Evolutionary conservation across 2,329 filamentous ascomycete genomes (phyloP), one percentile per base, ranked within the genome.

Genomic region (Colletotrichum eremochloae): DNA sequence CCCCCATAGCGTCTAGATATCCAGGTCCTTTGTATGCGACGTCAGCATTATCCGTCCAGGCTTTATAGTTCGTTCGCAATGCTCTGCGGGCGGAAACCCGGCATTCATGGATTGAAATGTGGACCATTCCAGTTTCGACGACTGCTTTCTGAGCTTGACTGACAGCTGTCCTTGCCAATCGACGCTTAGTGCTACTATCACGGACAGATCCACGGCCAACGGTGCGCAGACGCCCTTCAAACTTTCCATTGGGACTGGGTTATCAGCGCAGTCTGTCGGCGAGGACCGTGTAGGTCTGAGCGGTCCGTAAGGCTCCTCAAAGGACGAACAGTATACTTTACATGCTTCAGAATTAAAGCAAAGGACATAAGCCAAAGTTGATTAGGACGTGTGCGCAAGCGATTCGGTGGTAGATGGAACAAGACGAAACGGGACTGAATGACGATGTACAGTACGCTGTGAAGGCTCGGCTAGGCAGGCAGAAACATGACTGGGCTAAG

Each of bases 1-100:
- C 75, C 83, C 83, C 8, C 83, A 91, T 29, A 74, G 87, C 0
- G 84, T 85, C 50, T n/a, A 6, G 1, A 33, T n/a, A 6, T 2
- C 18, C 15, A 60, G 53, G 55, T 72, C 36, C 8, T 72, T 48
- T 33, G 42, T 70, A 48, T 44, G 31, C 3, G 60, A 66, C 14
- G 44, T 31, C n/a, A 70, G 24, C 24, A 24, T 24, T 24, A 24
- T 24, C 24, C 24, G 24, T 24, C 24, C 24, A 24, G 24, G 24
- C 24, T 24, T 24, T 24, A 24, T 24, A 24, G 24, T 24, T 24
- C 24, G 24, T 24, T 24, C 24, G 24, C 24, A 24, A 24, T 68
- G 44, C 42, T 24, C 11, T 64, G 69, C 7, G 65, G 24, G 36
- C 63, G 48, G 48, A 14, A 15, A n/a, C 44, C 33, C 6, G 29